These are phyloP conservation scores for Pythium coloratum DNA, from an alignment of 352 stramenopile genomes.

Conservation along the genomic window DNA sequence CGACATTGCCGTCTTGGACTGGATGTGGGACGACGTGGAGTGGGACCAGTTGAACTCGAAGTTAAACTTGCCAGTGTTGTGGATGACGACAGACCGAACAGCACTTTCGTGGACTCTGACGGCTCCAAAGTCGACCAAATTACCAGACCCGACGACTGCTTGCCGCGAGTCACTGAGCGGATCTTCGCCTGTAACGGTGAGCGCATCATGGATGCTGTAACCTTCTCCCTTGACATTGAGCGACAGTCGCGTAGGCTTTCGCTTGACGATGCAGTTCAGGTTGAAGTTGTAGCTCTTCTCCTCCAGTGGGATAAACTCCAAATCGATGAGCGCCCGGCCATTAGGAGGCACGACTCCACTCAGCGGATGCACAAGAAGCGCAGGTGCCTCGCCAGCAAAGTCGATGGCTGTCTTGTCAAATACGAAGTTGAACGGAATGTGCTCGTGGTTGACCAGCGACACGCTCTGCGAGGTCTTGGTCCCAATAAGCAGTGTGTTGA, in stretches of 20 bases:
- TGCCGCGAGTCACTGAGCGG: conserved; percentile 37
- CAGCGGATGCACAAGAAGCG: conserved; percentile 85
- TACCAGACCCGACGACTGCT: conserved; percentile 32
- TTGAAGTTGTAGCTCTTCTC: conserved; percentile 95
- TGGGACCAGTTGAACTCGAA: conserved; percentile 92
- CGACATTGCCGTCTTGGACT: neutral
- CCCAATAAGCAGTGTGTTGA: conserved; percentile 90
- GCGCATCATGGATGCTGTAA: conserved; percentile 88
- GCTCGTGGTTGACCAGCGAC: conserved; percentile 90
- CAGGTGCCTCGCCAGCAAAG: conserved; percentile 72
- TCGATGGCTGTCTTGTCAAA: conserved; percentile 90
- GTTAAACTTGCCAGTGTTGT: conserved; percentile 95
- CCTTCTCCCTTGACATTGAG: conserved; percentile 96
- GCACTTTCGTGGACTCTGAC: conserved; percentile 86
- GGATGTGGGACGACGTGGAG: neutral
- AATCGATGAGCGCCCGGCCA: conserved; percentile 70
- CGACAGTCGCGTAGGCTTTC: conserved; percentile 89
- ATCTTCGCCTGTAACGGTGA: conserved; percentile 47
- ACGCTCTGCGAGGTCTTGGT: conserved; percentile 86
- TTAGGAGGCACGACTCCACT: conserved; percentile 90
- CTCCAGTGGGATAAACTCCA: conserved; percentile 90
- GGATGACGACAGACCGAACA: conserved; percentile 68
- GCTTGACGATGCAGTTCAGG: conserved; percentile 89
- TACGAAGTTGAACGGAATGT: conserved; percentile 94
- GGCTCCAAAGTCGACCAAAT: conserved; percentile 84